Evolutionary conservation across 306 rosid genomes (phyloP).

Genomic region (Elaeagnus macrophylla): DNA sequence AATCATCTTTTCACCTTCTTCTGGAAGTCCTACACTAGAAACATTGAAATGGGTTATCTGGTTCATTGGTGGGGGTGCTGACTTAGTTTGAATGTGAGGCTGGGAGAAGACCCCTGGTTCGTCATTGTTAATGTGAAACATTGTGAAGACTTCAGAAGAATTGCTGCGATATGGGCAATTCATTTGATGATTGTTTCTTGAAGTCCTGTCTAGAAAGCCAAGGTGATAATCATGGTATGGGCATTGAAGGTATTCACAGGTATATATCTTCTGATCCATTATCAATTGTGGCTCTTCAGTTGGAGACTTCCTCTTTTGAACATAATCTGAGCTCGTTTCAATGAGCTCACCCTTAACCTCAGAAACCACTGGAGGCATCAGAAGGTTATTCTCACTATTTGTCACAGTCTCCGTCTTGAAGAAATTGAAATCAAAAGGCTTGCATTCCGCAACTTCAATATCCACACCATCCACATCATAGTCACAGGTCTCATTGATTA

Average conservation of each 20-base stretch:
- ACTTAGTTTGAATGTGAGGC: constrained; percentile 23
- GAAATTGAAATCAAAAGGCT: constrained; percentile 37
- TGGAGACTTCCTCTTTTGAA: constrained; percentile 29
- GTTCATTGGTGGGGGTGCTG: constrained; percentile 15
- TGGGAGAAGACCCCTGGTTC: constrained; percentile 16
- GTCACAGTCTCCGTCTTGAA: constrained; percentile 28
- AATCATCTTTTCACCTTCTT: constrained; percentile 43
- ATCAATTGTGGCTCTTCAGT: constrained; percentile 18
- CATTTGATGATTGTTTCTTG: constrained; percentile 46
- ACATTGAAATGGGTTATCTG: constrained; percentile 7
- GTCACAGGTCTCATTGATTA: constrained; percentile 53
- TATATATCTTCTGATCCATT: constrained; percentile 27
- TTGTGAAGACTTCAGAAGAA: constrained; percentile 27
- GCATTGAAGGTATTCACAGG: constrained; percentile 33
- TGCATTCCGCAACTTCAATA: constrained; percentile 52
- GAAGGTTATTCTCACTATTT: neutral
- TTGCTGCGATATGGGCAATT: constrained; percentile 23
- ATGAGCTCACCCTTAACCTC: constrained; percentile 19
- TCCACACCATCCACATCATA: constrained; percentile 66
- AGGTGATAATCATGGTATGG: constrained; percentile 25
- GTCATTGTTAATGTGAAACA: constrained; percentile 21
- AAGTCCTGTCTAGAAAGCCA: constrained; percentile 32
- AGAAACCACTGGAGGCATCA: neutral
- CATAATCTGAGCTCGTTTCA: constrained; percentile 21
- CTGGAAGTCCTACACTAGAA: constrained; percentile 26